Base-by-base conservation (phyloP, 768 basidiomycete genomes). In the Dacryopinax spathularia region DNA sequence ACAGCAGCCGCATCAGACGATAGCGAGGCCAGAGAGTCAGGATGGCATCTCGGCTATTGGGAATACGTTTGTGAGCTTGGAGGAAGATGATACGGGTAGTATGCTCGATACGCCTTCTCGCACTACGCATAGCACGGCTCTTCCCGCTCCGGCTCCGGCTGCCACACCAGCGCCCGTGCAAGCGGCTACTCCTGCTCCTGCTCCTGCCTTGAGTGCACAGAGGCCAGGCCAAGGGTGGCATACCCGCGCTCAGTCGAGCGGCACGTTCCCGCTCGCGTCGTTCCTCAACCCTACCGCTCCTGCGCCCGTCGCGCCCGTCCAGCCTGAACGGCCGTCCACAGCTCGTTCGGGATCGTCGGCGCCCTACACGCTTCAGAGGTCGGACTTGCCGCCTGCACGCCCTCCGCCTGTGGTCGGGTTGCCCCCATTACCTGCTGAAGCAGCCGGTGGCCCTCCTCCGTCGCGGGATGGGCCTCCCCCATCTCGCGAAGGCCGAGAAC, bases 391-490 rank as follows among this genome's bases (percentile, higher is more conserved):
- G 10, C 68, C 67, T 25, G 61, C 68, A 1, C 69, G 69, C 10
- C 66, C 71, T 35, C 68, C 65, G 6, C 66, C 70, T 12, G 61
- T 36, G n/a, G 67, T 67, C 59, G 65, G 64, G 18, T 60, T 68
- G 0, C 68, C 68, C 22, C 62, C 64, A 43, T 25, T 63, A 60
- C 48, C 56, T 60, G 13, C 48, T 25, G 22, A 62, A 59, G 48
- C 65, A 63, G 33, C 65, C 31, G 25, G 39, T 61, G 37, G 61
- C 48, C 29, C 63, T 25, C 62, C 64, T 43, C 63, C 68, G 2
- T 78, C 84, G 35, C 74, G 81, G 63, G 80, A 85, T 63, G 72
- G 78, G 7, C 72, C 77, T 39, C 84, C 87, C 63, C 78, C 77
- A 10, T 79, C 88, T 35, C n/a, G n/a, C n/a, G 48, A 56, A 22